Evolutionary conservation across 2,329 filamentous ascomycete genomes (phyloP), one percentile per base, ranked within the genome.

Genomic region (Verticillium nonalfalfae): DNA sequence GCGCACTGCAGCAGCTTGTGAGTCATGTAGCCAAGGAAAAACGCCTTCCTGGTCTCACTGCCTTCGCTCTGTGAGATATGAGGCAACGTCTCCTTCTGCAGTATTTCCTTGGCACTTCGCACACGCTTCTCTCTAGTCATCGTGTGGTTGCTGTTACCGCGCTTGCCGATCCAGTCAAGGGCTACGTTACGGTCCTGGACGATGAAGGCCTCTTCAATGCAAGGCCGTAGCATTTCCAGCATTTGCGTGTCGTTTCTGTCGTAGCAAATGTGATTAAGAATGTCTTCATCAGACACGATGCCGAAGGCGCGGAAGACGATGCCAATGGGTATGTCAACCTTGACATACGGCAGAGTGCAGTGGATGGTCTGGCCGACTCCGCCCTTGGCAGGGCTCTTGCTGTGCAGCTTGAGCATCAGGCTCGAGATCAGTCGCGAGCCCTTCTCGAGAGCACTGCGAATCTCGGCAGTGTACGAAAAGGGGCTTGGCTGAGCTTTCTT

Each of bases 21-120:
- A 56, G 98, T 91, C 94, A 99, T 99, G 77, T 99, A 99, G 26
- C 96, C 95, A 57, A 99, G 81, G 83, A 98, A 99, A 78, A 97
- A 99, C 2, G 96, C 95, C 74, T 99, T 99, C 62, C 92, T 84
- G 1, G 94, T 98, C 74, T 98, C 94, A 68, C 92, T 96, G 34
- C 95, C 95, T 75, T 97, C 93, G 64, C 85, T 88, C 74, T 99
- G 95, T 1, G 94, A 97, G 64, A 99, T 98, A 71, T 99, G 95
- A 31, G 95, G 96, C 56, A 99, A 79, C 66, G 96, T 90, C 75
- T 99, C 96, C 79, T 97, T 98, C 74, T 97, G 93, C 75, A 99
- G 86, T 67, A 99, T 93, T 68, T 98, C 95, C 70, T 91, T 87
- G 4, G 95, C 95, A 66, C 95, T 94, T 69, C 93, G 89, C 55